These are phyloP conservation scores for Colletotrichum lindemuthianum DNA, from an alignment of 2,329 filamentous ascomycete species.

Conservation along the genomic window DNA sequence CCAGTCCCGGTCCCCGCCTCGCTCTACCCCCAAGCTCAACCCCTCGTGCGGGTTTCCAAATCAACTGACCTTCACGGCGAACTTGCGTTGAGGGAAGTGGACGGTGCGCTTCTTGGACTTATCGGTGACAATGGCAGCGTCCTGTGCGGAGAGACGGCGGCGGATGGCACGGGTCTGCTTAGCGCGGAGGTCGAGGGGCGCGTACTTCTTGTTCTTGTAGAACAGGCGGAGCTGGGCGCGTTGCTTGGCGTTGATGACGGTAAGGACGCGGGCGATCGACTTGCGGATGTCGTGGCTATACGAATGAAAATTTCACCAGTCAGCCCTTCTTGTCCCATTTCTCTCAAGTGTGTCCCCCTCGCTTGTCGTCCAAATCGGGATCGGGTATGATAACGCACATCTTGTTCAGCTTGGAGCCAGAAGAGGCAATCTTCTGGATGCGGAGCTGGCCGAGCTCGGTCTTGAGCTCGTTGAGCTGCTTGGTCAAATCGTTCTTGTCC, in stretches of 20 bases:
- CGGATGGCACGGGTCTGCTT: slow-evolving; percentile 99
- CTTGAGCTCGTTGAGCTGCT: slow-evolving; percentile 96
- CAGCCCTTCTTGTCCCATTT: slow-evolving; percentile 25
- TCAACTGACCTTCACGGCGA: slow-evolving; percentile 88
- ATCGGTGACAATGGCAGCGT: slow-evolving; percentile 84
- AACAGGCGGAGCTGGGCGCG: slow-evolving; percentile 96
- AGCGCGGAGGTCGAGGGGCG: slow-evolving; percentile 95
- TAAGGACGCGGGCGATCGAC: slow-evolving; percentile 98
- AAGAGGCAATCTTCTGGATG: slow-evolving; percentile 98
- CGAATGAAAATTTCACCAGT: slow-evolving; percentile 18
- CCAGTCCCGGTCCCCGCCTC: background rate
- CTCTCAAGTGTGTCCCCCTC: background rate
- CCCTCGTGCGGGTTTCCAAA: background rate
- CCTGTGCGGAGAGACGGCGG: slow-evolving; percentile 91
- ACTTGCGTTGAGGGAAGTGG: slow-evolving; percentile 99
- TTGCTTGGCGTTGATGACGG: slow-evolving; percentile 99
- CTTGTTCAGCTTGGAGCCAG: slow-evolving; percentile 94
- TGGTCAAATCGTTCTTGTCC: slow-evolving; percentile 98
- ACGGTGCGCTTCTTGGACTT: slow-evolving; percentile 96
- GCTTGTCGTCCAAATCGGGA: background rate
- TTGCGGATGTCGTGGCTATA: slow-evolving; percentile 97
- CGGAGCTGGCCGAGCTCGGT: slow-evolving; percentile 94
- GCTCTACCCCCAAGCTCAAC: background rate
- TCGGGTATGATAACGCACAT: slow-evolving; percentile 72
- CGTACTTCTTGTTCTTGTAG: slow-evolving; percentile 99